Evolutionary conservation across 768 basidiomycete genomes (phyloP), one percentile per base, ranked within the genome.

Genomic region (Lactifluus echinatus): DNA sequence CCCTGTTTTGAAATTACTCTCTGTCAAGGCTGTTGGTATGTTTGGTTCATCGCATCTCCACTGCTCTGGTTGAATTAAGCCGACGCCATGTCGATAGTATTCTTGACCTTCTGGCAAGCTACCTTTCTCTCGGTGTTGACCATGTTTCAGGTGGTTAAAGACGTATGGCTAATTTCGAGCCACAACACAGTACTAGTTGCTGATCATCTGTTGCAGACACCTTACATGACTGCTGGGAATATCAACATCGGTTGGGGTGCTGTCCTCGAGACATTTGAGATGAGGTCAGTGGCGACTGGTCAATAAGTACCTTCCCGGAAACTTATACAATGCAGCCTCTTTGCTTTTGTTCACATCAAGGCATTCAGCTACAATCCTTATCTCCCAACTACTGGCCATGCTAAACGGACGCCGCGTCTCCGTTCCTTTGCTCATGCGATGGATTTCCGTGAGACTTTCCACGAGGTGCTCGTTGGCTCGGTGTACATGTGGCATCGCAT

Each of bases 41-140:
- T 67, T 36, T 36, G 23, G 19, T 34, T 33, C 47, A 31, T 12
- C 17, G 2, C 6, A 3, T 49, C 23, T 2, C n/a, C 1, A 14
- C 60, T 26, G 23, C 26, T n/a, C 57, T 50, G 24, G 28, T 19
- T n/a, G 36, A 6, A 42, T 21, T 23, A 17, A 39, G 24, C 46
- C 53, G 19, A 33, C 46, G 39, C 28, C 17, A 43, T 8, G 28
- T 37, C 15, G 12, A 6, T 60, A 80, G 84, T 87, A 0, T 87
- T 88, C 65, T 71, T 88, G 17, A 86, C 84, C 7, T 89, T 89
- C 66, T 89, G 87, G 87, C 87, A 89, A 68, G 77, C 81, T 15
- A 80, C 78, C 0, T 72, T 80, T 33, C 73, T 89, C 14, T 78
- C 80, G 3, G 56, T 80, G 15, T 75, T 89, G 12, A 75, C 73